A percentile compares a stretch with the other conserved stretches of the same genome.
Conservation (phyloP, 1,139 yeast genomes). For the Yamadazyma mexicana region DNA sequence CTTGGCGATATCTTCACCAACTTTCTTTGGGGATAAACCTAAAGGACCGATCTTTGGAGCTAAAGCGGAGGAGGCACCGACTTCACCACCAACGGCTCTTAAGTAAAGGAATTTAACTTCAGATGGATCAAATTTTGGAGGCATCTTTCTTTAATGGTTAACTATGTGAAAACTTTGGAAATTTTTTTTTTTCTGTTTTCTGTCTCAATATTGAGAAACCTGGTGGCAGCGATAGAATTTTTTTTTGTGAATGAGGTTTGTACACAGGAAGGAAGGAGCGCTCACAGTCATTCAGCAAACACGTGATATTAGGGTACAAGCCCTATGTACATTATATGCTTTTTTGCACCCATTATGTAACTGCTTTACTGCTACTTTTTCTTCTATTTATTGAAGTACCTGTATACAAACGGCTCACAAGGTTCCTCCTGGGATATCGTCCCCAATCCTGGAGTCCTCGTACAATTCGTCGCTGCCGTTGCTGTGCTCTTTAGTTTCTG, state of each 20-base stretch:
- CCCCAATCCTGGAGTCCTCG: conserved; percentile 46
- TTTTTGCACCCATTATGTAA: background rate
- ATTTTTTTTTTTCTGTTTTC: conserved; percentile 12
- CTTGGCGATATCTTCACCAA: conserved; percentile 99
- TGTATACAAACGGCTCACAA: too few relatives aligned
- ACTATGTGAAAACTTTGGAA: conserved; percentile 8
- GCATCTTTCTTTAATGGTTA: conserved; percentile 50
- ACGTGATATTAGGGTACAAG: conserved; percentile 4
- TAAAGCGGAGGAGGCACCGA: conserved; percentile 99
- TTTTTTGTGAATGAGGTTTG: too few relatives aligned
- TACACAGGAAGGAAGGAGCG: too few relatives aligned
- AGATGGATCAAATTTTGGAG: conserved; percentile 97
- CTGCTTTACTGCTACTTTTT: too few relatives aligned
- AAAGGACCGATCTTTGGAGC: conserved; percentile 99
- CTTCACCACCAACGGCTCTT: conserved; percentile 99
- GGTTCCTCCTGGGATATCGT: conserved; percentile 58
- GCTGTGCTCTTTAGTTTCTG: conserved; percentile 31
- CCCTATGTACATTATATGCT: conserved; percentile 1
- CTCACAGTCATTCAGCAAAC: background rate
- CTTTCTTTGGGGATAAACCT: conserved; percentile 99
- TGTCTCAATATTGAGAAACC: too few relatives aligned
- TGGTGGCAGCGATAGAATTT: background rate
- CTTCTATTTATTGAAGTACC: too few relatives aligned
- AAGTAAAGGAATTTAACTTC: conserved; percentile 98
- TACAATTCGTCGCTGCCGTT: conserved; percentile 36